Conservation (phyloP, 148 eudicot species). For the Rhododendron griersonianum region DNA sequence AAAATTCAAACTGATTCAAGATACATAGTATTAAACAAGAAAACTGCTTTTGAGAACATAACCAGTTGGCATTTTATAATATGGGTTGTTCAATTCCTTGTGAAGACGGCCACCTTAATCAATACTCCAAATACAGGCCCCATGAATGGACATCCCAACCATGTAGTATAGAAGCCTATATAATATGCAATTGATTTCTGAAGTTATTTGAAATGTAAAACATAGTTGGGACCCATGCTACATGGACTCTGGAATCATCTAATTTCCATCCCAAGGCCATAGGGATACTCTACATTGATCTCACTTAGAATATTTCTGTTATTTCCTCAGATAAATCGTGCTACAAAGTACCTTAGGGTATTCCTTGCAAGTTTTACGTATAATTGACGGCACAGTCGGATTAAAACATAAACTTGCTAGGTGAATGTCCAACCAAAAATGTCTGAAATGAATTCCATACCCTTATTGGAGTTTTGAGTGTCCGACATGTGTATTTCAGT, state of each 20-base stretch:
- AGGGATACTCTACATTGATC: background rate
- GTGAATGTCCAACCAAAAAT: background rate
- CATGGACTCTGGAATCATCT: background rate
- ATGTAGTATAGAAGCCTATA: background rate
- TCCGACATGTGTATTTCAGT: background rate
- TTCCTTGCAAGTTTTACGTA: background rate
- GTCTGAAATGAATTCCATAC: background rate
- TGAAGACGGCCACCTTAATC: background rate
- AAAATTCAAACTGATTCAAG: background rate
- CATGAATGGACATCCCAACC: conserved; percentile 13
- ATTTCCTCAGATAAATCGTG: background rate
- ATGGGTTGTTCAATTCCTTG: background rate
- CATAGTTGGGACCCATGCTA: background rate
- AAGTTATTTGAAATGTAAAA: background rate
- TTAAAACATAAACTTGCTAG: background rate
- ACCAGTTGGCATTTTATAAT: background rate
- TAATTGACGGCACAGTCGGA: background rate
- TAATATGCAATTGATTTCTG: background rate
- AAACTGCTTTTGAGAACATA: background rate
- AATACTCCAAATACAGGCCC: background rate
- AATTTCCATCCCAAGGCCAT: background rate
- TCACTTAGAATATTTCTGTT: background rate
- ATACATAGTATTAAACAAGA: background rate
- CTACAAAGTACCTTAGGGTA: background rate
- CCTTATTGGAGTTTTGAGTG: background rate